These are phyloP conservation scores for Salix purpurea DNA, from an alignment of 345 rosid species.

Conservation along the genomic window DNA sequence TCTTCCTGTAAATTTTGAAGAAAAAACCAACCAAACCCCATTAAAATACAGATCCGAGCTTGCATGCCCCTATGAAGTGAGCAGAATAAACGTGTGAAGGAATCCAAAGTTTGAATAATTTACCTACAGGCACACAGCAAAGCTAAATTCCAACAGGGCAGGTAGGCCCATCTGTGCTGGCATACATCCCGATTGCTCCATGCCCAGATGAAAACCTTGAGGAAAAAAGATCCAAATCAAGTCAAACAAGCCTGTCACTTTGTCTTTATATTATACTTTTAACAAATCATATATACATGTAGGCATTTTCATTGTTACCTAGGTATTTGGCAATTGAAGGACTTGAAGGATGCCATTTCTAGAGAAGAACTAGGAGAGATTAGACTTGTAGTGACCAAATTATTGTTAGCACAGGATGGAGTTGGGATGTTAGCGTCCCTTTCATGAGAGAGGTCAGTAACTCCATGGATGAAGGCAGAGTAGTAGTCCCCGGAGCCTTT, in stretches of 20 bases:
- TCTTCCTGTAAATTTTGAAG: constrained; percentile 28
- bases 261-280: too few relatives aligned
- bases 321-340: constrained; percentile 77
- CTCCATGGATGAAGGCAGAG: constrained; percentile 27
- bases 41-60: background rate
- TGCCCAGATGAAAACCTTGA: constrained; percentile 60
- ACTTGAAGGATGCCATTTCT: constrained; percentile 55
- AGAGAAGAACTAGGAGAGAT: constrained; percentile 35
- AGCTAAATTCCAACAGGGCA: constrained; percentile 85
- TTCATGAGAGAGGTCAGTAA: constrained; percentile 21
- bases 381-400: constrained; percentile 28
- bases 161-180: constrained; percentile 71
- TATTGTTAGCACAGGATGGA: constrained; percentile 42
- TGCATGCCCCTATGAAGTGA: background rate
- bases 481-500: constrained; percentile 29
- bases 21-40: constrained; percentile 9
- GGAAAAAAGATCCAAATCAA: background rate
- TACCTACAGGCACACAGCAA: constrained; percentile 28
- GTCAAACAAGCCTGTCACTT: background rate
- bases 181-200: constrained; percentile 58
- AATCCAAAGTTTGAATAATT: constrained; percentile 22
- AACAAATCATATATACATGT: background rate
- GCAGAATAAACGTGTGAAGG: background rate
- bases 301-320: constrained; percentile 35
- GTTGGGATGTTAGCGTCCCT: constrained; percentile 31